phyloP scores from a whole-genome alignment of 768 basidiomycete genomes.

The Strobilomyces confusus region DNA sequence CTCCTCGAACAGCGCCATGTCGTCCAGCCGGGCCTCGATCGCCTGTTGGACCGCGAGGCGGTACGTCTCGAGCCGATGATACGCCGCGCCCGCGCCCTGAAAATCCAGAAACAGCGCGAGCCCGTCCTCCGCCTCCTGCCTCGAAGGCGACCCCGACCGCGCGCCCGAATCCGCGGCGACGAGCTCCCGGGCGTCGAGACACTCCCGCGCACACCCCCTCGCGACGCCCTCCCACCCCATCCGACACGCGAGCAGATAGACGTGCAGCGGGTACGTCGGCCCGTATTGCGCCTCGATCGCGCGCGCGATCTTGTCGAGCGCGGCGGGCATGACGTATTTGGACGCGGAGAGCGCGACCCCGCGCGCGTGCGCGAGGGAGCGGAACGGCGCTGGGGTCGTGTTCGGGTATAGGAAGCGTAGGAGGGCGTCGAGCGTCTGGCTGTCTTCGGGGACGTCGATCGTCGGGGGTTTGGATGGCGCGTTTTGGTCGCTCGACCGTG shows the following conservation, averaged over 20 bases:
- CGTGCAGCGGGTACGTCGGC: not conserved
- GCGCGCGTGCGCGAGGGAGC: not conserved
- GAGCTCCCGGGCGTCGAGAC: no score
- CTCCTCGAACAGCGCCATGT: not conserved
- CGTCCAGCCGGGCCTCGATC: not conserved
- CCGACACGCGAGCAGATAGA: constrained; percentile 2
- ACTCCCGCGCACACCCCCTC: not conserved
- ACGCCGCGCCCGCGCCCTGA: not conserved
- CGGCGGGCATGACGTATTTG: constrained; percentile 3
- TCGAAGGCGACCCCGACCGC: no score
- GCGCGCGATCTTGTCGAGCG: not conserved
- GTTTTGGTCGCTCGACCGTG: no score
- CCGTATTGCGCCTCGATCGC: not conserved
- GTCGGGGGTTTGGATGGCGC: no score
- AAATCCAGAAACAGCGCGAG: no score
- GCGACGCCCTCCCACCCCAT: constrained; percentile 1
- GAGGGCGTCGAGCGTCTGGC: no score
- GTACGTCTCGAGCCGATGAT: not conserved
- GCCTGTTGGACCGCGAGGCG: not conserved
- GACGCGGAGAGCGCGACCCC: constrained; percentile 2
- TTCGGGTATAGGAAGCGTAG: no score
- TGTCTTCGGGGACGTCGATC: no score
- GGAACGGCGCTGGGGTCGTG: not conserved
- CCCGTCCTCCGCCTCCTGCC: not conserved
- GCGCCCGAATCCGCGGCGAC: no score